Evolutionary conservation across 2,329 filamentous ascomycete species (phyloP), one percentile per base, ranked within the genome.

Genomic region (Beauveria brongniartii): DNA sequence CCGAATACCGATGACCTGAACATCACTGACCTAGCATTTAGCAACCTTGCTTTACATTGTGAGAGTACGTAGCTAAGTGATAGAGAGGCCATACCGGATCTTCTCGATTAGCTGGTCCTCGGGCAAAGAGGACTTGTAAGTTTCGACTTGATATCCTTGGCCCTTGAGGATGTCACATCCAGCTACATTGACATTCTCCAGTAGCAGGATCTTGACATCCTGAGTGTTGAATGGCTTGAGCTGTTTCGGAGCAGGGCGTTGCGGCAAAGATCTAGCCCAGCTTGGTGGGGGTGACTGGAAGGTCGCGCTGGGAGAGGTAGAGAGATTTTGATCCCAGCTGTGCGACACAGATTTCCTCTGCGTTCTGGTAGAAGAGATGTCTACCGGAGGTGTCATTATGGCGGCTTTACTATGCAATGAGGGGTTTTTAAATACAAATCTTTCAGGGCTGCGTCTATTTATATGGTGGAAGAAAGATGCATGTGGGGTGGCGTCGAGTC

Each of bases 91-190:
- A 71, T 71, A 93, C 90, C 86, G 84, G 71, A 99, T 99, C 82
- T 96, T 99, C 78, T 96, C 88, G 72, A 99, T 96, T 69, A 99
- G 84, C 77, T 97, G 83, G 68, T 94, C 91, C 73, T 99, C 94
- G 0, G 91, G 88, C 61, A 99, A 78, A 40, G 92, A 96, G 65
- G 85, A 87, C 80, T 97, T 99, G 66, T 93, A 78, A 55, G 86
- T 84, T 77, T 99, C 94, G 40, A 99, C 94, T 76, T 99, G 94
- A 74, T 99, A 99, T 62, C 94, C 94, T 76, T 99, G 92, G 61
- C 79, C 81, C 62, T 78, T 84, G 62, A 99, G 80, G 61, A 97
- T 92, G 52, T 95, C 87, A 69, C 86, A 84, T 16, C 94, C 94
- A 26, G 91, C 91, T 75, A 91, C 80, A 74, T 99, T 99, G 71